Evolutionary conservation across 164 flowering plant genomes (phyloP).

Genomic region (Buxus sempervirens): DNA sequence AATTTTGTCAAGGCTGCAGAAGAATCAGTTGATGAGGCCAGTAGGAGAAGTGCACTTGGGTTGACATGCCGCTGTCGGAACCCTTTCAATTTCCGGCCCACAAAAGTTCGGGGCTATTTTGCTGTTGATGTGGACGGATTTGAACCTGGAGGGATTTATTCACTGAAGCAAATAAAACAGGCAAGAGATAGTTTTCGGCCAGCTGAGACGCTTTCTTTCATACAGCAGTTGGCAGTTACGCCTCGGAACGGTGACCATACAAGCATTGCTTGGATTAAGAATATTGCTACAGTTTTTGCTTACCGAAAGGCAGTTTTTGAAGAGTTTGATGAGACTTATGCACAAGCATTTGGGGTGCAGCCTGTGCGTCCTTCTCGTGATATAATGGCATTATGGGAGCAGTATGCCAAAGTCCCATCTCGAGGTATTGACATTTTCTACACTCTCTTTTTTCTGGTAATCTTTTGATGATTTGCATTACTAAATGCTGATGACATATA

Average conservation of each 20-base stretch:
- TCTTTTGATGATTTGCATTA: not conserved
- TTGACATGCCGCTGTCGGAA: constrained; percentile 74
- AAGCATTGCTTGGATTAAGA: constrained; percentile 43
- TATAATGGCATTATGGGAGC: constrained; percentile 21
- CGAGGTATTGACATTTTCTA: constrained; percentile 40
- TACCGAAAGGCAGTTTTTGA: constrained; percentile 76
- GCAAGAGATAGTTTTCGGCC: constrained; percentile 68
- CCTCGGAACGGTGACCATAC: constrained; percentile 35
- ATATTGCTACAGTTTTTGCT: constrained; percentile 52
- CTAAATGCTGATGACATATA: not conserved
- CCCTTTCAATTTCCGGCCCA: constrained; percentile 51
- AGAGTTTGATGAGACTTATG: constrained; percentile 92
- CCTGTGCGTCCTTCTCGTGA: constrained; percentile 37
- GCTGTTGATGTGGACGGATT: constrained; percentile 71
- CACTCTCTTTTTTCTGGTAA: not conserved
- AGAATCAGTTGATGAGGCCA: constrained; percentile 82
- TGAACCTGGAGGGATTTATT: constrained; percentile 64
- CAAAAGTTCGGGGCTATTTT: constrained; percentile 54
- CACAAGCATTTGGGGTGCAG: constrained; percentile 80
- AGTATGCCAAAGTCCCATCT: constrained; percentile 30
- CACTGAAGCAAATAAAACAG: constrained; percentile 52
- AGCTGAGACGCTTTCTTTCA: constrained; percentile 43
- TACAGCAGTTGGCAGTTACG: constrained; percentile 51
- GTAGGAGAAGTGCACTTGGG: constrained; percentile 71
- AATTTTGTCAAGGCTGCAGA: constrained; percentile 81